A percentile compares a stretch with the other conserved stretches of the same genome.
Conservation (phyloP, 306 rosid genomes). For the Alnus glutinosa region DNA sequence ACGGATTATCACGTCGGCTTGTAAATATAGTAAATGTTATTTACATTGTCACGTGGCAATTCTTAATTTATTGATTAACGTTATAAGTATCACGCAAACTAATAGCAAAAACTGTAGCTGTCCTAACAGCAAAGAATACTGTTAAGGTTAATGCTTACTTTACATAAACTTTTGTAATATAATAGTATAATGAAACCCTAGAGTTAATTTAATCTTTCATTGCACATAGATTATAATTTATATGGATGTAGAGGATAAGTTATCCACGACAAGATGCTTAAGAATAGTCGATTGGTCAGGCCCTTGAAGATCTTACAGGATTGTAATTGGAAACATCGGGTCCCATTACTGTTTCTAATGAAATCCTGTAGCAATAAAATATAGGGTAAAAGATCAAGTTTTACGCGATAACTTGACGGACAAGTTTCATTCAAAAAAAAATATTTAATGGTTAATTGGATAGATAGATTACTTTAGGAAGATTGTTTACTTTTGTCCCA, state of each 20-base stretch:
- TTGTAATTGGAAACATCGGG: slow-evolving; percentile 9
- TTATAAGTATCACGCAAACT: no score
- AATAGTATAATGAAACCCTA: background rate
- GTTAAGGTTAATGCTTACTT: background rate
- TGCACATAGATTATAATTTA: background rate
- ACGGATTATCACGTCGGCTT: no score
- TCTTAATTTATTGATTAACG: no score
- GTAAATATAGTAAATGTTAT: no score
- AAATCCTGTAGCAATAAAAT: background rate
- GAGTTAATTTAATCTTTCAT: background rate
- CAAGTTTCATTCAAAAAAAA: background rate
- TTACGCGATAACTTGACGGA: background rate
- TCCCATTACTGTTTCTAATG: slow-evolving; percentile 19
- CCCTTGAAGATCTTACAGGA: background rate
- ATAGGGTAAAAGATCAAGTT: background rate
- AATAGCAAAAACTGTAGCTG: no score
- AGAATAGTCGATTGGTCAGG: background rate
- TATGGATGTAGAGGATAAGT: background rate
- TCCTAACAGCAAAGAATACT: background rate
- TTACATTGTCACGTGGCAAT: no score
- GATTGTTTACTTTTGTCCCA: background rate
- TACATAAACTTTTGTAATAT: background rate
- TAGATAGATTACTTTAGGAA: background rate
- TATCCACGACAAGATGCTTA: background rate
- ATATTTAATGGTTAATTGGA: background rate